Percentiles rank a stretch among this genome's conserved stretches.
Evolutionary conservation across 2,329 filamentous ascomycete genomes (phyloP).

Genomic region (Diaporthe helianthi): DNA sequence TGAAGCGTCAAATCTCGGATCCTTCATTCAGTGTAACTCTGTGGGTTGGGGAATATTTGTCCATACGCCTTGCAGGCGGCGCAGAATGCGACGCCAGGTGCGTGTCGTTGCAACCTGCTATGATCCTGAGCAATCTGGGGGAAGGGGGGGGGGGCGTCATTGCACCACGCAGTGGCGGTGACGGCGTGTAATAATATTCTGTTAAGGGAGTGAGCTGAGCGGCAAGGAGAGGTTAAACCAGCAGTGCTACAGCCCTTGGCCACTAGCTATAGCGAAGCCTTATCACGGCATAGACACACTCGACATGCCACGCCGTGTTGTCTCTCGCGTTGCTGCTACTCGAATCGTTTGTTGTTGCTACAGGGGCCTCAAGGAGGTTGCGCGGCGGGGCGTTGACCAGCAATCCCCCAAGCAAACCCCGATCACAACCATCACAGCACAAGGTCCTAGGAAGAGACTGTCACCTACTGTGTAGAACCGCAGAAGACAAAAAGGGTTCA

Average conservation of each 20-base stretch:
- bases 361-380: conserved; percentile 3
- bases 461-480: neutral
- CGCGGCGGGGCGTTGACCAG: neutral
- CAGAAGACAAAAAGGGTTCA: conserved; percentile 5
- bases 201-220: neutral
- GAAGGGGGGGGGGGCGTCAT: no score
- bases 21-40: neutral
- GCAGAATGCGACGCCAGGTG: neutral
- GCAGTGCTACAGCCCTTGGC: conserved; percentile 6
- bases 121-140: conserved; percentile 25
- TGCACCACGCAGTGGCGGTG: conserved; percentile 30
- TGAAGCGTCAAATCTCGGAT: neutral
- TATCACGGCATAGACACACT: conserved; percentile 5
- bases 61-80: neutral
- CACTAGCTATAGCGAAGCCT: neutral
- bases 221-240: neutral
- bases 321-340: conserved; percentile 15
- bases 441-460: neutral
- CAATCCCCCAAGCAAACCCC: neutral
- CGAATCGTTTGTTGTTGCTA: neutral
- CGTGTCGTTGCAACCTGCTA: conserved; percentile 22
- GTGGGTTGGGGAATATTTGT: neutral
- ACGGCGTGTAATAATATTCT: conserved; percentile 10
- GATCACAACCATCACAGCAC: conserved; percentile 19
- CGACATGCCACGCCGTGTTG: conserved; percentile 25